phyloP scores from a whole-genome alignment of 2,329 filamentous ascomycete genomes.

The Neonectria ditissima region DNA sequence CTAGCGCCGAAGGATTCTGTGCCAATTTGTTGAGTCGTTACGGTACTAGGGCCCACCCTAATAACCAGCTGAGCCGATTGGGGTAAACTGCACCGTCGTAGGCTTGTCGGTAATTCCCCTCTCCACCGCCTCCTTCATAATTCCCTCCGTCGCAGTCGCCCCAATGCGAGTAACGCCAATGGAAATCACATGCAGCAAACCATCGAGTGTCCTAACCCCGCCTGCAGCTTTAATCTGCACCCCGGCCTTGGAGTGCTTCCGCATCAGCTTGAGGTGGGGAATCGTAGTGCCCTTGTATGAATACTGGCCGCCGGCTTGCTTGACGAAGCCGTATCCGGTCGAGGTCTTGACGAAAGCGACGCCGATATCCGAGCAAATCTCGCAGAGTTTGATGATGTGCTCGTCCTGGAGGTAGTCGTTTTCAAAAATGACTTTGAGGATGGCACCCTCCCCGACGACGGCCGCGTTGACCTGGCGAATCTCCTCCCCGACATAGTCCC shows the following conservation, averaged over 20 bases:
- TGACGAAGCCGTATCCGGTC: conserved; percentile 71
- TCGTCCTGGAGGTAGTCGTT: conserved; percentile 66
- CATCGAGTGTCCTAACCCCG: conserved; percentile 67
- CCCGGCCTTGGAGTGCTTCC: conserved; percentile 53
- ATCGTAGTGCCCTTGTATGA: conserved; percentile 66
- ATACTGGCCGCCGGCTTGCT: conserved; percentile 63
- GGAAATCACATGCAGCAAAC: conserved; percentile 65
- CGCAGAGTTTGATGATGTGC: conserved; percentile 64
- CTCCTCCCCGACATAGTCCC: conserved; percentile 66
- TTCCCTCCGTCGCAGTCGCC: conserved; percentile 65
- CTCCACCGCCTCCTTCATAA: conserved; percentile 65
- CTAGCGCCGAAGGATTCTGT: no score
- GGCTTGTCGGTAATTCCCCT: conserved; percentile 58
- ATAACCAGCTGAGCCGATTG: conserved; percentile 6
- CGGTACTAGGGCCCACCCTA: no score
- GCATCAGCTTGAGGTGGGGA: conserved; percentile 65
- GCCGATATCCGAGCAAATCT: conserved; percentile 62
- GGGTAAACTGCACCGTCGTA: conserved; percentile 30
- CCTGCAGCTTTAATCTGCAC: conserved; percentile 70
- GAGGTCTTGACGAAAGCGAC: conserved; percentile 72
- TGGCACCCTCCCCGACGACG: conserved; percentile 56
- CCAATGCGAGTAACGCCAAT: conserved; percentile 68
- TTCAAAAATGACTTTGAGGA: conserved; percentile 72
- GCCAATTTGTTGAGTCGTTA: no score
- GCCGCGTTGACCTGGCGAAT: conserved; percentile 62